Conservation (phyloP, 2,329 filamentous ascomycete genomes). For the Fusarium globosum region DNA sequence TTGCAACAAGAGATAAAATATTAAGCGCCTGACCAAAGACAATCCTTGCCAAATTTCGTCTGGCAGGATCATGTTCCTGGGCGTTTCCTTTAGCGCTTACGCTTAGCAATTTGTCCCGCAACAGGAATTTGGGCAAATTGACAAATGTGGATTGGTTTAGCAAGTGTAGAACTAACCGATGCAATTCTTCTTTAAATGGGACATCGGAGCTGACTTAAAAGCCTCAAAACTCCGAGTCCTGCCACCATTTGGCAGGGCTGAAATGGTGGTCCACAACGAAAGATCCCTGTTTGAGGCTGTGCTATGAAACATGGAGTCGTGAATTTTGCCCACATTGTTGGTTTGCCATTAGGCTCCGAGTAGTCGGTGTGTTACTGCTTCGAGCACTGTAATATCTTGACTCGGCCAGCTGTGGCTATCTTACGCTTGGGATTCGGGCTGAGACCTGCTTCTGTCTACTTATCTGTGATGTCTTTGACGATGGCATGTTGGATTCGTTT, state of each 20-base stretch:
- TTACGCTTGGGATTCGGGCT: no score
- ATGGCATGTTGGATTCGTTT: rapidly evolving
- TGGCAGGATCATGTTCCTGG: conserved; percentile 1
- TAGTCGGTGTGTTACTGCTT: background rate
- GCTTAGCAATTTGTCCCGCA: background rate
- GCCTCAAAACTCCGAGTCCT: background rate
- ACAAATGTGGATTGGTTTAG: background rate
- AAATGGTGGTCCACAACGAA: background rate
- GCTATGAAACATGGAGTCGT: background rate
- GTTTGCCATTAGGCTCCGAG: background rate
- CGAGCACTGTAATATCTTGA: background rate
- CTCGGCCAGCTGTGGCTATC: background rate
- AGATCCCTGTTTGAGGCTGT: conserved; percentile 7
- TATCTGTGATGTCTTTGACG: background rate
- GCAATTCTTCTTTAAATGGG: background rate
- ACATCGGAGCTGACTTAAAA: background rate
- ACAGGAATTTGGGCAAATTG: background rate
- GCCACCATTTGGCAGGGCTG: background rate
- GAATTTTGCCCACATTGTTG: background rate
- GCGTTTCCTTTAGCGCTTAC: conserved; percentile 6
- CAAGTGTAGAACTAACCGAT: background rate
- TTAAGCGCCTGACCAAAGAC: background rate
- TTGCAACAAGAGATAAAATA: background rate
- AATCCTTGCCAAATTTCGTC: background rate
- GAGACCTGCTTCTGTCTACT: background rate